A percentile compares a stretch with the other conserved stretches of the same genome.
phyloP scores from a whole-genome alignment of 2,329 filamentous ascomycete species.

The Phoma herbarum region DNA sequence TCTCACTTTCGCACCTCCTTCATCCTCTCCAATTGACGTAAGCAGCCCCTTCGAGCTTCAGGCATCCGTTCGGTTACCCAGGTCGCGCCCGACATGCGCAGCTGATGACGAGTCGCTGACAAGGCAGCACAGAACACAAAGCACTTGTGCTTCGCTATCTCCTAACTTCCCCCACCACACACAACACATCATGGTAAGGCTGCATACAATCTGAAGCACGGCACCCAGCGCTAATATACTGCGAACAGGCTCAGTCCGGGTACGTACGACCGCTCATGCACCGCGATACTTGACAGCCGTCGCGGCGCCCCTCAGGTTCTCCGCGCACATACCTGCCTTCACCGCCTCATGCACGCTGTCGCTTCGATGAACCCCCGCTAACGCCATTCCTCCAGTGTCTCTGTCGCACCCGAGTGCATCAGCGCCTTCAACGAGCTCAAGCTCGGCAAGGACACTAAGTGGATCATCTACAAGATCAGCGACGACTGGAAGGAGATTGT shows the following conservation, averaged over 20 bases:
- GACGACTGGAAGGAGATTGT: conserved; percentile 85
- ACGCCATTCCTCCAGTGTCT: conserved; percentile 64
- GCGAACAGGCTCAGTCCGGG: conserved; percentile 54
- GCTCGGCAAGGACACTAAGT: conserved; percentile 79
- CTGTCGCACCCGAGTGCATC: conserved; percentile 75
- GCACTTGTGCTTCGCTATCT: conserved; percentile 34
- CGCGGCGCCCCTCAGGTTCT: conserved; percentile 18
- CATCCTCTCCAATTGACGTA: conserved; percentile 40
- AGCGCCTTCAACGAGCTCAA: conserved; percentile 80
- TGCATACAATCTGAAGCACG: background rate
- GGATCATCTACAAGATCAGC: conserved; percentile 87
- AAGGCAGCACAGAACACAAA: conserved; percentile 48
- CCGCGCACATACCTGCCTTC: conserved; percentile 19
- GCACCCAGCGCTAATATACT: conserved; percentile 28
- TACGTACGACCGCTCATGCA: conserved; percentile 44
- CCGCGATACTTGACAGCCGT: conserved; percentile 24
- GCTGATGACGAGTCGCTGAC: conserved; percentile 49
- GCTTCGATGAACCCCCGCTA: conserved; percentile 23
- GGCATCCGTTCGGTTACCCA: conserved; percentile 27
- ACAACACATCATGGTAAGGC: conserved; percentile 49
- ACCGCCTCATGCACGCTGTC: conserved; percentile 6
- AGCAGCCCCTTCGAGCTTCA: conserved; percentile 28
- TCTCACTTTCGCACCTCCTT: conserved; percentile 27
- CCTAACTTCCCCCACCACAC: conserved; percentile 32
- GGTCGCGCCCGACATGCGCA: conserved; percentile 25